These are phyloP conservation scores for Sporothrix schenckii DNA, from an alignment of 2,329 filamentous ascomycete species.

Conservation along the genomic window DNA sequence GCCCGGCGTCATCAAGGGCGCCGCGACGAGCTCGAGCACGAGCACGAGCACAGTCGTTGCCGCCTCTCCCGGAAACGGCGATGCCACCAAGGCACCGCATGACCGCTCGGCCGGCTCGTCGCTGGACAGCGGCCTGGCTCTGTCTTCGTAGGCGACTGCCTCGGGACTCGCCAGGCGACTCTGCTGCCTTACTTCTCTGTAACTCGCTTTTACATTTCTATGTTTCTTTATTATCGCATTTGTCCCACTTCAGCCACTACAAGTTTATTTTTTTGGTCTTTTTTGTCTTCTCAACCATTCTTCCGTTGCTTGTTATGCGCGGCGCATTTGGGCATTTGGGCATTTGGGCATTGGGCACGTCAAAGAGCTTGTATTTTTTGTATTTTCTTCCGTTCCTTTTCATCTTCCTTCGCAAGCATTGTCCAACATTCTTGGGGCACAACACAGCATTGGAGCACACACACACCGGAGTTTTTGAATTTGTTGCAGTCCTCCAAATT, in stretches of 20 bases:
- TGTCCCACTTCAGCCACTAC: neutral
- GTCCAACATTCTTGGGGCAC: conserved; percentile 14
- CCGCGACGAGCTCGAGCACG: neutral
- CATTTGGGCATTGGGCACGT: neutral
- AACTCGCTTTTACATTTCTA: neutral
- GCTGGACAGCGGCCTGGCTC: conserved; percentile 40
- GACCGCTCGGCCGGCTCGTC: conserved; percentile 36
- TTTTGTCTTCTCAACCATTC: conserved; percentile 1
- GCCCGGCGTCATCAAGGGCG: neutral
- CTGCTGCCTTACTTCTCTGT: neutral
- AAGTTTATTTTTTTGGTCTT: neutral
- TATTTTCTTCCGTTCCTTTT: neutral
- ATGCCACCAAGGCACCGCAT: conserved; percentile 20
- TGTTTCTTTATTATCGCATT: neutral
- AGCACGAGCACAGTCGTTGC: neutral
- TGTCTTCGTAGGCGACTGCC: conserved; percentile 33
- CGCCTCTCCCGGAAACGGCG: neutral
- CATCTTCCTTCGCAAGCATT: conserved; percentile 6
- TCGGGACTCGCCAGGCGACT: neutral
- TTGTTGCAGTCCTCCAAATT: neutral
- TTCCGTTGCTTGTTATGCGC: conserved; percentile 10
- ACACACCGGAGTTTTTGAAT: conserved; percentile 11
- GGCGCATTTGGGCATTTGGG: conserved; percentile 29
- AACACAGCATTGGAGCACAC: conserved; percentile 25
- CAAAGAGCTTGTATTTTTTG: conserved; percentile 5